Percentiles rank a stretch among this genome's conserved stretches.
Conservation (phyloP, 371 early-diverging fungal genomes). For the Apophysomyces variabilis region DNA sequence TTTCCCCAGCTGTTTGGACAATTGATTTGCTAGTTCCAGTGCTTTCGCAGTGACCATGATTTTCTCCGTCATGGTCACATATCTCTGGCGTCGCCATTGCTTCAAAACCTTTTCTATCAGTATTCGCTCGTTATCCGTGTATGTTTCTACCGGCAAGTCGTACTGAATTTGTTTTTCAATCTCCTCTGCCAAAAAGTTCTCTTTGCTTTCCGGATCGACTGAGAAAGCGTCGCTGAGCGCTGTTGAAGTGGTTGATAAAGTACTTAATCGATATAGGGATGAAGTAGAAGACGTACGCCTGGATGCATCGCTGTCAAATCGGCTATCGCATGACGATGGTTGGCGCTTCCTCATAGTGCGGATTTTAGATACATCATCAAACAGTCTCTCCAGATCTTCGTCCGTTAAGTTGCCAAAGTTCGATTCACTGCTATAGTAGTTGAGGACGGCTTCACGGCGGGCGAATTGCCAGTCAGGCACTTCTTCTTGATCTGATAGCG, state of each 20-base stretch:
- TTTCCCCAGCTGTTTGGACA: conserved; percentile 76
- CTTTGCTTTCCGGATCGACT: conserved; percentile 33
- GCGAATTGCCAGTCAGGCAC: conserved; percentile 74
- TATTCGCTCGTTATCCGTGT: conserved; percentile 27
- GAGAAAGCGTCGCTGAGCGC: conserved; percentile 13
- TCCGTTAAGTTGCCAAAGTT: conserved; percentile 38
- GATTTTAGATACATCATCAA: conserved; percentile 48
- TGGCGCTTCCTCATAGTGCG: conserved; percentile 38
- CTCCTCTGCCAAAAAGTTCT: conserved; percentile 33
- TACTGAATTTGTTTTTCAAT: conserved; percentile 38
- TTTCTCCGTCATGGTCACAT: conserved; percentile 69
- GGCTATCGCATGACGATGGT: conserved; percentile 11
- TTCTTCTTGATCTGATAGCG: neutral
- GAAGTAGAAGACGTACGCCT: conserved; percentile 11
- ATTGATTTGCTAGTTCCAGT: conserved; percentile 85
- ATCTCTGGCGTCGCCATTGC: conserved; percentile 66
- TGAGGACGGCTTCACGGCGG: conserved; percentile 61
- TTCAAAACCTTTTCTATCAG: conserved; percentile 33
- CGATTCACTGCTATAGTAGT: conserved; percentile 34
- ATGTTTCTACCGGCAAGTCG: conserved; percentile 7
- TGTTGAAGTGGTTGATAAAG: conserved; percentile 10
- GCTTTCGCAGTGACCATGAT: conserved; percentile 66
- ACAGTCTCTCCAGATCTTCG: conserved; percentile 48
- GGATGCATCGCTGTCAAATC: conserved; percentile 1
- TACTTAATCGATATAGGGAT: conserved; percentile 13